Percentiles rank a stretch among this genome's conserved stretches.
These are phyloP conservation scores for Theobroma cacao DNA, from an alignment of 345 rosid genomes.

Conservation along the genomic window DNA sequence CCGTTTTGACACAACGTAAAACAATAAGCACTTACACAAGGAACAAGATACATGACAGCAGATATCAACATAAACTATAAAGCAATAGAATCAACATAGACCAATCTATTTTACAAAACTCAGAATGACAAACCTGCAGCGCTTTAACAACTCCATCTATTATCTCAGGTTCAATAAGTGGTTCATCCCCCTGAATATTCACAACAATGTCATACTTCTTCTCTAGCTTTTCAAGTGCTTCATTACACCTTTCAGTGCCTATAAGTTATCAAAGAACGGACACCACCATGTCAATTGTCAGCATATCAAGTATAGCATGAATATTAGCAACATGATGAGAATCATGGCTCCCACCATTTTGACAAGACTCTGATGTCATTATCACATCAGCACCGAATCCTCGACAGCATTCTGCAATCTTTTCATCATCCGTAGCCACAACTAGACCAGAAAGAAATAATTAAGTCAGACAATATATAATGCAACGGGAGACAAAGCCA, in stretches of 20 bases:
- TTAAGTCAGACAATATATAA: neutral
- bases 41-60: neutral
- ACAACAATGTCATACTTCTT: conserved; percentile 89
- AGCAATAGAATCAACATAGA: neutral
- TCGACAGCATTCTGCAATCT: conserved; percentile 91
- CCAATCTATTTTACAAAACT: neutral
- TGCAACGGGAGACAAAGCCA: neutral
- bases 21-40: neutral
- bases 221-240: conserved; percentile 78
- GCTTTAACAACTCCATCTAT: conserved; percentile 93
- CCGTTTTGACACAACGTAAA: neutral
- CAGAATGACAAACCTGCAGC: conserved; percentile 58
- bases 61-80: neutral
- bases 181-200: conserved; percentile 97
- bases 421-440: conserved; percentile 93
- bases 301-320: neutral
- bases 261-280: conserved; percentile 3
- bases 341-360: conserved; percentile 53
- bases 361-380: conserved; percentile 94
- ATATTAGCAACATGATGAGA: neutral
- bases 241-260: conserved; percentile 93
- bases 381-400: conserved; percentile 93
- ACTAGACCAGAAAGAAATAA: conserved; percentile 37
- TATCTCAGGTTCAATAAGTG: conserved; percentile 92
- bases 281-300: conserved; percentile 1